These are phyloP conservation scores for Daldinia caldariorum DNA, from an alignment of 495 filamentous ascomycete genomes.

Conservation along the genomic window DNA sequence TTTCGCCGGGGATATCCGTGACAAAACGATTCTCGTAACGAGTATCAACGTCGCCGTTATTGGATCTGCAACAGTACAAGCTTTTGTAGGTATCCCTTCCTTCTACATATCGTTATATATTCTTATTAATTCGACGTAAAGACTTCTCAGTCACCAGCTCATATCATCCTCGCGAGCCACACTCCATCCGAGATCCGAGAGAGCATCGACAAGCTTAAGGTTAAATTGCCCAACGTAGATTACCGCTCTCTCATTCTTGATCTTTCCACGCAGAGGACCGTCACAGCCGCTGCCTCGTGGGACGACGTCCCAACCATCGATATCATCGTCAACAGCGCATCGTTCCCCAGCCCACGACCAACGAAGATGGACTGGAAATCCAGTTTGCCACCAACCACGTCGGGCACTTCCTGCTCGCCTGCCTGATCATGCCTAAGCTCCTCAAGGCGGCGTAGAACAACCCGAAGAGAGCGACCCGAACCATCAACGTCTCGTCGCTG, in stretches of 20 bases:
- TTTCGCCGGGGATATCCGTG: constrained; percentile 50
- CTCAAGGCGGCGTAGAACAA: constrained; percentile 50
- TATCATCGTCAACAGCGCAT: constrained; percentile 60
- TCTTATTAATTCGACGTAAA: constrained; percentile 22
- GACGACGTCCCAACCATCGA: constrained; percentile 52
- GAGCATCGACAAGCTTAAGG: constrained; percentile 49
- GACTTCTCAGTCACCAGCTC: constrained; percentile 56
- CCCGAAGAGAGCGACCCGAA: constrained; percentile 51
- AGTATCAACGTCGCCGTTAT: constrained; percentile 55
- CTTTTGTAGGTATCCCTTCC: constrained; percentile 50
- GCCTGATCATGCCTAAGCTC: constrained; percentile 58
- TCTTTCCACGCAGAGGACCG: constrained; percentile 56
- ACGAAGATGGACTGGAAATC: constrained; percentile 58
- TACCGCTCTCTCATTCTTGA: constrained; percentile 55
- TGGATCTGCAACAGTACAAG: constrained; percentile 54
- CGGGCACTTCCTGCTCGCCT: constrained; percentile 66
- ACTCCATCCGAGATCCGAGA: constrained; percentile 52
- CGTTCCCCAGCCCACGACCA: constrained; percentile 43
- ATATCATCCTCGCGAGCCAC: constrained; percentile 55
- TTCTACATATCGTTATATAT: neutral
- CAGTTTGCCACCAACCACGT: constrained; percentile 69
- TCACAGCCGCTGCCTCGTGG: constrained; percentile 56
- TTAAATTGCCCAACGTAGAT: constrained; percentile 50
- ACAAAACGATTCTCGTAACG: constrained; percentile 56
- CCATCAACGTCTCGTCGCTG: constrained; percentile 57